Base-by-base conservation (phyloP, 2,329 filamentous ascomycete species). In the Davidsoniella neocaledoniae region DNA sequence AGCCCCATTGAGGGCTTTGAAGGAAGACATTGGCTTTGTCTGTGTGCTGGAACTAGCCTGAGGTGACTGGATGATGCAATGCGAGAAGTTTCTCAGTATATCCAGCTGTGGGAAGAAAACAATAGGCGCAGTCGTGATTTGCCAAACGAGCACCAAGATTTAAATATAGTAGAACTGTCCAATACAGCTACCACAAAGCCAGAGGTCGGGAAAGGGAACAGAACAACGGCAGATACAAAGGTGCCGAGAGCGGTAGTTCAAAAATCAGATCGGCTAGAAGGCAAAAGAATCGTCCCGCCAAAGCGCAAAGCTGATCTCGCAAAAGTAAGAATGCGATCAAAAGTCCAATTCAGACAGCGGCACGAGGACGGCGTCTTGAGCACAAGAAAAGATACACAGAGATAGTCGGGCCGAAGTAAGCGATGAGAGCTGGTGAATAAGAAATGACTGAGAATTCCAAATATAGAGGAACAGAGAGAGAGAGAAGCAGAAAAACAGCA, bases 1-100 rank as follows among this genome's bases (percentile, higher is more conserved):
- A 56, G 62, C 66, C 55, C 70, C 68, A 54, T 72, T 72, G n/a
- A 74, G 66, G 55, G 69, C 68, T 26, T 65, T 71, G 53, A 73
- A 73, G n/a, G 67, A 61, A 38, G 71, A 66, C 72, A 74, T 74
- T 48, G 43, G 33, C 4, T 36, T 23, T 16, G 46, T 33, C 29
- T 33, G 8, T 33, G 29, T 12, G 29, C 8, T 33, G 12, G 9
- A 9, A 33, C 29, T 33, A 10, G 29, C 29, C 12, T 42, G 21
- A 12, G 25, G 29, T 25, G 19, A 42, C 38, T 40, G 17, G 25
- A 48, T 14, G 38, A 38, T 48, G 46, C 29, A 33, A 33, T 33
- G 29, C 16, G 26, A 25, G n/a, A 7, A 46, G 29, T 46, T 16
- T 25, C 33, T 26, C 26, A 7, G 5, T 1, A 23, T 33, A 10